Conservation (phyloP, 2,329 filamentous ascomycete species). For the Nemania diffusa region DNA sequence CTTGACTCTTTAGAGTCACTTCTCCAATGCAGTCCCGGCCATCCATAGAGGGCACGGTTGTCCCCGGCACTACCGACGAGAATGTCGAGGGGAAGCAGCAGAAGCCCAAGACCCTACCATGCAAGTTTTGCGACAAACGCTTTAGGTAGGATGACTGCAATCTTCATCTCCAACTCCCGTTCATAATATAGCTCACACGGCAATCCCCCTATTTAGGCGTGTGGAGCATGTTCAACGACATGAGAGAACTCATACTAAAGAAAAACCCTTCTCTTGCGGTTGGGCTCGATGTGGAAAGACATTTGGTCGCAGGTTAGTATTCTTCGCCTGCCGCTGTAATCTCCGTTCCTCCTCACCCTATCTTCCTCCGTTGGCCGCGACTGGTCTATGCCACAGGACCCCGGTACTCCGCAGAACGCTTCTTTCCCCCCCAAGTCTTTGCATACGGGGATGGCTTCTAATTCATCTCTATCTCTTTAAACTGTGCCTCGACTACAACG, state of each 20-base stretch:
- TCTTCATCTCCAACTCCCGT: conserved; percentile 40
- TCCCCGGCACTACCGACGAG: conserved; percentile 56
- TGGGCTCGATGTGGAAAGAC: conserved; percentile 71
- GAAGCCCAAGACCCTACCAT: conserved; percentile 70
- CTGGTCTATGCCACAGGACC: conserved; percentile 32
- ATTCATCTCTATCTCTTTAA: conserved; percentile 35
- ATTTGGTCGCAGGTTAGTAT: conserved; percentile 69
- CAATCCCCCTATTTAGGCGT: conserved; percentile 59
- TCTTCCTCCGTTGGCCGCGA: conserved; percentile 36
- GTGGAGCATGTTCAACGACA: conserved; percentile 73
- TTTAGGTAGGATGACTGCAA: conserved; percentile 62
- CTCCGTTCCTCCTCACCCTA: conserved; percentile 26
- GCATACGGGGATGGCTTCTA: conserved; percentile 29
- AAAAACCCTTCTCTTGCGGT: conserved; percentile 70
- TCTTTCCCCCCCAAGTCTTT: conserved; percentile 32
- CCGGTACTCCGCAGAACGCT: conserved; percentile 37
- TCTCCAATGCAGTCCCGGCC: conserved; percentile 57
- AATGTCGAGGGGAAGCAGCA: conserved; percentile 64
- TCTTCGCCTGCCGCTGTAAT: conserved; percentile 41
- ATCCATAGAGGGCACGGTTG: conserved; percentile 60
- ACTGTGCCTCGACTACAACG: conserved; percentile 33
- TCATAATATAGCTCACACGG: conserved; percentile 56
- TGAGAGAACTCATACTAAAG: conserved; percentile 72
- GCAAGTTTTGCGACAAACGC: conserved; percentile 71
- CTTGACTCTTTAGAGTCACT: conserved; percentile 43